These are phyloP conservation scores for Sporothrix brunneoviolacea DNA, from an alignment of 2,329 filamentous ascomycete genomes.

Conservation along the genomic window DNA sequence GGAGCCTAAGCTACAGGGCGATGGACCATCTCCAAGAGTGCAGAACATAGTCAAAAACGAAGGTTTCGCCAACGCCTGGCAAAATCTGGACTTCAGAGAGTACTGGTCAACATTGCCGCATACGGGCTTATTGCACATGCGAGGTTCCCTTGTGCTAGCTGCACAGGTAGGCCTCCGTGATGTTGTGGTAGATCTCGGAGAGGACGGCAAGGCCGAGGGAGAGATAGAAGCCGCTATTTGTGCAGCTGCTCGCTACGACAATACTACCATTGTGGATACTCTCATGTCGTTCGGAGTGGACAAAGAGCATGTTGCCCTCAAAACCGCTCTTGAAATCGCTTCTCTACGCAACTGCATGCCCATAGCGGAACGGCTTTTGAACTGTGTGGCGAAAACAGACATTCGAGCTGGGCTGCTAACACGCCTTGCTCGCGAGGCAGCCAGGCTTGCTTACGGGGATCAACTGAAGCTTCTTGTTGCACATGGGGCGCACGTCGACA, in stretches of 20 bases:
- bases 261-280: too few species aligned
- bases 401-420: too few species aligned
- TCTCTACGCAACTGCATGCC: too few species aligned
- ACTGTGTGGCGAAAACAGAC: too few species aligned
- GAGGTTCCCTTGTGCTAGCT: not conserved
- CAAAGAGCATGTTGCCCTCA: too few species aligned
- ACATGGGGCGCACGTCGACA: not conserved
- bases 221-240: not conserved
- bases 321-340: too few species aligned
- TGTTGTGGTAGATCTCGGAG: not conserved
- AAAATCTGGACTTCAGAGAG: not conserved
- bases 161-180: not conserved
- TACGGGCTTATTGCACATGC: not conserved
- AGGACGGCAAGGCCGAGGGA: not conserved
- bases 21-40: not conserved
- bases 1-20: too few species aligned
- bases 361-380: too few species aligned
- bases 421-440: too few species aligned
- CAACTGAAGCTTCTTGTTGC: not conserved
- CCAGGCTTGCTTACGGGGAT: too few species aligned
- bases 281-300: too few species aligned
- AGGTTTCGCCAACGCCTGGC: not conserved
- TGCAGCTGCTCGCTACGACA: not conserved
- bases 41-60: not conserved
- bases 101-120: not conserved